Evolutionary conservation across 352 stramenopile species (phyloP).

Genomic region (Blastocystis hominis): DNA sequence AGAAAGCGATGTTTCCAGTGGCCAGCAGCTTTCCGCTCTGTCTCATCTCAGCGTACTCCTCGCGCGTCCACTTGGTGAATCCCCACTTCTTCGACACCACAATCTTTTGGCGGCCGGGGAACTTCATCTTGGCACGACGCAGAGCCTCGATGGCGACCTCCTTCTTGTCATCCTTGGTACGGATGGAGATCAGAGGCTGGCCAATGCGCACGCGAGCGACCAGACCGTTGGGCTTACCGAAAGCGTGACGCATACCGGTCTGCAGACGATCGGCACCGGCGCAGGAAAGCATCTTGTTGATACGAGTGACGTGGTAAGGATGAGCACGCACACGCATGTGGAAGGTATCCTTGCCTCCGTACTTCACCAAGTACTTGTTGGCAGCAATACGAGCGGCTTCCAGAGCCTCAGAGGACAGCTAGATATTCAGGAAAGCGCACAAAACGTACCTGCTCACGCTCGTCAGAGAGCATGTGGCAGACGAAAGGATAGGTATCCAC

Average conservation of each 20-base stretch:
- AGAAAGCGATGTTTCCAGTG: conserved; percentile 96
- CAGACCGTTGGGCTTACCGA: conserved; percentile 93
- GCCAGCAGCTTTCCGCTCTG: conserved; percentile 80
- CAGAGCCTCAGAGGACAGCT: conserved; percentile 88
- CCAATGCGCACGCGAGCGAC: conserved; percentile 95
- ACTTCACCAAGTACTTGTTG: conserved; percentile 97
- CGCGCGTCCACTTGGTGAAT: conserved; percentile 96
- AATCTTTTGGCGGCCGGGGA: conserved; percentile 98
- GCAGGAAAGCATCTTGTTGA: conserved; percentile 99
- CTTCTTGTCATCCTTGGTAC: conserved; percentile 86
- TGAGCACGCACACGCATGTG: conserved; percentile 97
- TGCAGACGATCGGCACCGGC: conserved; percentile 93
- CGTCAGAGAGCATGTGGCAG: conserved; percentile 84
- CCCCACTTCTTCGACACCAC: conserved; percentile 95
- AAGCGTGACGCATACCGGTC: conserved; percentile 96
- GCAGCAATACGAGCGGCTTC: conserved; percentile 93
- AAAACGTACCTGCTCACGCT: conserved; percentile 67
- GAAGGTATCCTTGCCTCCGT: conserved; percentile 93
- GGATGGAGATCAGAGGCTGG: conserved; percentile 91
- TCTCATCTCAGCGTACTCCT: conserved; percentile 90
- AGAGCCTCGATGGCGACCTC: conserved; percentile 87
- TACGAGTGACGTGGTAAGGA: conserved; percentile 96
- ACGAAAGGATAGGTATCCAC: conserved; percentile 98
- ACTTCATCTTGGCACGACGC: conserved; percentile 97
- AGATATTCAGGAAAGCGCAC: too few relatives aligned